These are phyloP conservation scores for Rhizopus arrhizus DNA, from an alignment of 371 early-diverging fungal genomes.

Conservation along the genomic window DNA sequence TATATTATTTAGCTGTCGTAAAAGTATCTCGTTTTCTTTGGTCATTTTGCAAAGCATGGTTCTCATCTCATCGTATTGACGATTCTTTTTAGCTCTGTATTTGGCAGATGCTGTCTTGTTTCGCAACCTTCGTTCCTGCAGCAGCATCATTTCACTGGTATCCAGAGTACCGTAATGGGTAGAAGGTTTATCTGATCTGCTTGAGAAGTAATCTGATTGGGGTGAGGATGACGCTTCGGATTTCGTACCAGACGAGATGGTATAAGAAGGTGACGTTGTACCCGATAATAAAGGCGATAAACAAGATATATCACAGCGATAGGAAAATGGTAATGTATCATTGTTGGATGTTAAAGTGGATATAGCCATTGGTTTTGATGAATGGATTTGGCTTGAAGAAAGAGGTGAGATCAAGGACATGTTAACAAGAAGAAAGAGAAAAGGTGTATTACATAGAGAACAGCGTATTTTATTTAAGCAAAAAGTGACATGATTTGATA, in stretches of 20 bases:
- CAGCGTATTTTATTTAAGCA: too few species aligned
- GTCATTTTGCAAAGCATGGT: conserved; percentile 43
- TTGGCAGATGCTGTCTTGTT: conserved; percentile 70
- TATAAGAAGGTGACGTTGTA: too few species aligned
- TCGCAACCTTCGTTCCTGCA: conserved; percentile 48
- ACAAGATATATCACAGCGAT: conserved; percentile 1
- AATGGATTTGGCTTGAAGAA: background rate
- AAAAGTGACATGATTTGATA: too few species aligned
- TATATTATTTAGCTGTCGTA: conserved; percentile 53
- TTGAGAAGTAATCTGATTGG: conserved; percentile 9
- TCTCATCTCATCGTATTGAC: conserved; percentile 63
- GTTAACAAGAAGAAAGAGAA: conserved; percentile 12
- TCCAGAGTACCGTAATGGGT: background rate
- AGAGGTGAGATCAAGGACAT: background rate
- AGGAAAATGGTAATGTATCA: background rate
- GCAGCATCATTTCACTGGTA: background rate
- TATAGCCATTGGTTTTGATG: conserved; percentile 44
- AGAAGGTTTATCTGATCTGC: background rate
- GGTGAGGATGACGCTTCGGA: background rate
- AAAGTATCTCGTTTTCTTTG: conserved; percentile 54
- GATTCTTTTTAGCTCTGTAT: conserved; percentile 66
- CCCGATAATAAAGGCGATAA: conserved; percentile 6
- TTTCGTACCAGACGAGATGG: too few species aligned
- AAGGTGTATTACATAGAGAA: conserved; percentile 8
- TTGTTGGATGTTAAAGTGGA: conserved; percentile 36